Conservation (phyloP, 2,329 filamentous ascomycete genomes). For the Raffaelea ambrosiae region DNA sequence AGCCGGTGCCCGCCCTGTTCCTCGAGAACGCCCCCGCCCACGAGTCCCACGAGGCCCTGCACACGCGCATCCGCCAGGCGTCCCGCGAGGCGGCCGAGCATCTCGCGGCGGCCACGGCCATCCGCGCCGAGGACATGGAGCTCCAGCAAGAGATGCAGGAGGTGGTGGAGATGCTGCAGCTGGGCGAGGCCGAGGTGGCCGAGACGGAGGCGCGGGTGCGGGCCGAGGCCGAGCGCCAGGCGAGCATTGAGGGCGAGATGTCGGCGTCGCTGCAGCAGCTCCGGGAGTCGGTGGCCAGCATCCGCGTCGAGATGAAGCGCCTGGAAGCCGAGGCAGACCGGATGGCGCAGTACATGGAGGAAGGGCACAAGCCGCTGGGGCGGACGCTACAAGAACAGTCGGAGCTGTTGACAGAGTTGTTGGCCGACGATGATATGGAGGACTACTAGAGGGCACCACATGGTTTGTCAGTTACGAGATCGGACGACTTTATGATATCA, state of each 20-base stretch:
- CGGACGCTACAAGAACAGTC: slow-evolving; percentile 14
- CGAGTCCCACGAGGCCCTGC: slow-evolving; percentile 12
- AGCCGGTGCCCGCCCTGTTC: slow-evolving; percentile 9
- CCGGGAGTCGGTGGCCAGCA: slow-evolving; percentile 11
- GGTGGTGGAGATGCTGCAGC: slow-evolving; percentile 32
- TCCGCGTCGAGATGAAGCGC: slow-evolving; percentile 12
- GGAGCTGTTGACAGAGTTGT: slow-evolving; percentile 8
- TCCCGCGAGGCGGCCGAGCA: not conserved
- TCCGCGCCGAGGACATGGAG: not conserved
- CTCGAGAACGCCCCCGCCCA: slow-evolving; percentile 3
- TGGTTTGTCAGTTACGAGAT: too few relatives aligned
- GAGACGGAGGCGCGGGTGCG: slow-evolving; percentile 59
- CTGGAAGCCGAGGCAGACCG: slow-evolving; percentile 13
- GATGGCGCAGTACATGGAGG: slow-evolving; percentile 10
- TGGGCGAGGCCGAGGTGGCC: slow-evolving; percentile 48
- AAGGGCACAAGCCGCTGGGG: slow-evolving; percentile 4
- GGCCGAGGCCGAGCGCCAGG: slow-evolving; percentile 10
- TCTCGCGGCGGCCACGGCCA: not conserved
- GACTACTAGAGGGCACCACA: too few relatives aligned
- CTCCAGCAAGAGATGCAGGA: slow-evolving; percentile 27
- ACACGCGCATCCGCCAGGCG: slow-evolving; percentile 8
- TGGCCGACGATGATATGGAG: slow-evolving; percentile 3
- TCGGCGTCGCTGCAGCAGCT: slow-evolving; percentile 9
- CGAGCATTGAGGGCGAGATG: slow-evolving; percentile 10
- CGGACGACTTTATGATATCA: too few relatives aligned